These are phyloP conservation scores for Schoenoplectus tabernaemontani DNA, from an alignment of 202 grass and related monocot species.

Conservation along the genomic window DNA sequence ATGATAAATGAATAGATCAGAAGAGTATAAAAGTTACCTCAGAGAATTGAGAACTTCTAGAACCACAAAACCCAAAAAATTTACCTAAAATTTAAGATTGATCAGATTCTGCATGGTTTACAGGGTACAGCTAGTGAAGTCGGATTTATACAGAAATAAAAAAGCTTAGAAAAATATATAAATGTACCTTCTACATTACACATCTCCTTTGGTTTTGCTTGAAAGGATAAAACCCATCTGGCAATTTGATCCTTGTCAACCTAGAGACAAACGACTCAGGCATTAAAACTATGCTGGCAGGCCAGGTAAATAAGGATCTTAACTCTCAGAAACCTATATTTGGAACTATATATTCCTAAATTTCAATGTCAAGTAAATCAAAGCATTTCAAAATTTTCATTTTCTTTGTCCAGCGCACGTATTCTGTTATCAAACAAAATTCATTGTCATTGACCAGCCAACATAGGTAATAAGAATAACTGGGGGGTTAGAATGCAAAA, in stretches of 20 bases:
- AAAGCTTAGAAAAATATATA: neutral
- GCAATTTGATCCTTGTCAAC: slow-evolving; percentile 64
- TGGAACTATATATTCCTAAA: neutral
- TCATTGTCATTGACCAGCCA: neutral
- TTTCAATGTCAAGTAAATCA: neutral
- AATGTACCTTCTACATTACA: slow-evolving; percentile 39
- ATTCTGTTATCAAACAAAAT: neutral
- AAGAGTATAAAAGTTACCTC: slow-evolving; percentile 38
- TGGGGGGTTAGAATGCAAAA: neutral
- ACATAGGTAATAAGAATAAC: neutral
- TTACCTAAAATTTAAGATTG: slow-evolving; percentile 31
- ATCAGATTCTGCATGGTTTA: neutral
- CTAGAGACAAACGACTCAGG: slow-evolving; percentile 22
- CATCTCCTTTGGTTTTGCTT: slow-evolving; percentile 40
- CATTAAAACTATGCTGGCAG: neutral
- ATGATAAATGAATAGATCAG: slow-evolving; percentile 1
- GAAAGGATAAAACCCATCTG: slow-evolving; percentile 80
- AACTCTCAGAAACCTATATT: neutral
- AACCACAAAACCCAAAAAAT: slow-evolving; percentile 91
- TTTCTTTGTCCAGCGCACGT: neutral
- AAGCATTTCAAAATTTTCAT: neutral
- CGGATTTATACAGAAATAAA: neutral
- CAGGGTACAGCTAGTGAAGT: neutral
- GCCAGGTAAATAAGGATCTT: neutral
- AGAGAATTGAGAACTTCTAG: slow-evolving; percentile 64